Conservation (phyloP, 1,284 basidiomycete genomes). For the Schizophyllum commune region DNA sequence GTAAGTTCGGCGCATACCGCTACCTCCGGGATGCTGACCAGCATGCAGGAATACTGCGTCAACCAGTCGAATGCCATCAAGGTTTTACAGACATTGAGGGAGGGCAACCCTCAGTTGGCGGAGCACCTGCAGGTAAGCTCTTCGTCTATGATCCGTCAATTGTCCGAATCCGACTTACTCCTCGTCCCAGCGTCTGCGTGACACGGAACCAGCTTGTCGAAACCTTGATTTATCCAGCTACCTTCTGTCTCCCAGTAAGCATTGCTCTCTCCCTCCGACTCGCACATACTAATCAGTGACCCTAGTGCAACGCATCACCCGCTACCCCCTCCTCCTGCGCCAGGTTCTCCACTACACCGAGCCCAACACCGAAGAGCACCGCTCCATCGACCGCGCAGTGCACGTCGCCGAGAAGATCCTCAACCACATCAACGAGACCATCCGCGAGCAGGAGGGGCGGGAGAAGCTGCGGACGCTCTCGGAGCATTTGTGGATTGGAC, state of each 20-base stretch:
- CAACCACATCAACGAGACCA: constrained; percentile 80
- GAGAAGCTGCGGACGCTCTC: constrained; percentile 70
- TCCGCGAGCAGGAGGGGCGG: constrained; percentile 76
- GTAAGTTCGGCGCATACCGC: constrained; percentile 29
- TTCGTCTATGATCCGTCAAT: no score
- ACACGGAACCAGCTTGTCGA: constrained; percentile 66
- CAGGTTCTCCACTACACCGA: constrained; percentile 82
- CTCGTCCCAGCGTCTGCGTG: constrained; percentile 47
- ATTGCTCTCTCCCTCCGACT: neutral
- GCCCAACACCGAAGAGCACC: constrained; percentile 42
- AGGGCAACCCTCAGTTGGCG: constrained; percentile 59
- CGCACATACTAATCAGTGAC: neutral
- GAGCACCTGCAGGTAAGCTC: constrained; percentile 56
- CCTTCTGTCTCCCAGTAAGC: constrained; percentile 81
- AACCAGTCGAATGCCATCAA: constrained; percentile 81
- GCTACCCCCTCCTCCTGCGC: constrained; percentile 84
- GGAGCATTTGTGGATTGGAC: constrained; percentile 78
- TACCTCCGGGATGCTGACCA: neutral
- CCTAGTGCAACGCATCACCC: constrained; percentile 89
- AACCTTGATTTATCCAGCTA: constrained; percentile 89
- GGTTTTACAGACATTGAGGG: constrained; percentile 69
- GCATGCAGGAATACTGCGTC: constrained; percentile 78
- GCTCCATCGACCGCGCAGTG: constrained; percentile 48
- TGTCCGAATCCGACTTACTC: no score
- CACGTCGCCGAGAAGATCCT: constrained; percentile 68